These are phyloP conservation scores for Lyophyllum semitale DNA, from an alignment of 768 basidiomycete genomes.

Conservation along the genomic window DNA sequence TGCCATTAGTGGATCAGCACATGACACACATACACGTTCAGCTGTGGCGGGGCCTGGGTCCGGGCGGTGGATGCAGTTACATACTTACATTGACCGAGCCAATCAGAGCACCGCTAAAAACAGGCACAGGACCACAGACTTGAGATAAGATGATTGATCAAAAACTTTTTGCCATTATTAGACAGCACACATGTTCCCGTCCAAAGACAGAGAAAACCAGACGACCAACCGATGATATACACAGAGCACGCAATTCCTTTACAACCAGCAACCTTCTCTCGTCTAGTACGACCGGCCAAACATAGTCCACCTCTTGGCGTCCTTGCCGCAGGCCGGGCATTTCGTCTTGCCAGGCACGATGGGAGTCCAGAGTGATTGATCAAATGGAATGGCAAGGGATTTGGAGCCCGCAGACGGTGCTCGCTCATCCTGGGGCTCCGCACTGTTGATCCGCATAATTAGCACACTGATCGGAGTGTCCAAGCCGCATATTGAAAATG, in stretches of 20 bases:
- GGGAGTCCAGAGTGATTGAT: slow-evolving; percentile 79
- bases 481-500: slow-evolving; percentile 3
- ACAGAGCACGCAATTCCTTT: slow-evolving; percentile 8
- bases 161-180: slow-evolving; percentile 9
- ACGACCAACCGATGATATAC: slow-evolving; percentile 14
- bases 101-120: slow-evolving; percentile 8
- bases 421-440: slow-evolving; percentile 89
- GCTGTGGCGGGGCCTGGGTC: slow-evolving; percentile 10
- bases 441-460: slow-evolving; percentile 40
- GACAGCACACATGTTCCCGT: neutral
- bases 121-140: slow-evolving; percentile 2
- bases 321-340: slow-evolving; percentile 84
- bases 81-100: slow-evolving; percentile 9
- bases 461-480: slow-evolving; percentile 12
- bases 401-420: slow-evolving; percentile 98
- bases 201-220: neutral
- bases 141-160: slow-evolving; percentile 11
- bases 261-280: neutral
- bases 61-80: slow-evolving; percentile 13
- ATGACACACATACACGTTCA: slow-evolving; percentile 14
- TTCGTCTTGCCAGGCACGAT: slow-evolving; percentile 86
- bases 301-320: slow-evolving; percentile 95
- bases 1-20: slow-evolving; percentile 21
- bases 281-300: slow-evolving; percentile 86
- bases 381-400: slow-evolving; percentile 94